Evolutionary conservation across 2,329 filamentous ascomycete genomes (phyloP).

Genomic region (Tolypocladium capitatum): DNA sequence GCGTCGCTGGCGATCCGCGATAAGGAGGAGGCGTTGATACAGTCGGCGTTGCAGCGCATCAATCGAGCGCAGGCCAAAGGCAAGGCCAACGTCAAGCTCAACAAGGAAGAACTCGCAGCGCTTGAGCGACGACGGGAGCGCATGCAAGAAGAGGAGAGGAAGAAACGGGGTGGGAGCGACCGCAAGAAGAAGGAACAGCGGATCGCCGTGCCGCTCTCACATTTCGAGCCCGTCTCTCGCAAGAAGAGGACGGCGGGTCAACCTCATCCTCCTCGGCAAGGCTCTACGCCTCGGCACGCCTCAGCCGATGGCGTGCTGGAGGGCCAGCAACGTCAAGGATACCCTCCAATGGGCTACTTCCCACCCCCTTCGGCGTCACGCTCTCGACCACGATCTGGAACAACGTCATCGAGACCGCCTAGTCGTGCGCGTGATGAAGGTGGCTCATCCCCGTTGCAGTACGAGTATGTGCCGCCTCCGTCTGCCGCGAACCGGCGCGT

Average conservation of each 20-base stretch:
- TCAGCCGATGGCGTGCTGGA: conserved; percentile 23
- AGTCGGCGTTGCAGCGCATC: conserved; percentile 69
- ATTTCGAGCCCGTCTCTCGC: conserved; percentile 30
- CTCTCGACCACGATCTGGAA: conserved; percentile 28
- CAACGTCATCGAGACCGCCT: conserved; percentile 24
- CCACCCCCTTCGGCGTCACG: conserved; percentile 29
- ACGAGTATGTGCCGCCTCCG: conserved; percentile 27
- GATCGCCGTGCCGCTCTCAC: conserved; percentile 38
- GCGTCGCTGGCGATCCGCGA: conserved; percentile 46
- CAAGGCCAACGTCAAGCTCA: conserved; percentile 67
- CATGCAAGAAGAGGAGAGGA: conserved; percentile 48
- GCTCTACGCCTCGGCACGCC: conserved; percentile 24
- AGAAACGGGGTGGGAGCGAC: conserved; percentile 34
- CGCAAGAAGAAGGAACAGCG: conserved; percentile 31
- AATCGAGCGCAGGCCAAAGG: conserved; percentile 63
- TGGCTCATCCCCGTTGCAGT: conserved; percentile 30
- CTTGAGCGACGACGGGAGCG: conserved; percentile 56
- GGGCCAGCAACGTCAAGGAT: conserved; percentile 19
- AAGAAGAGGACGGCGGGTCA: conserved; percentile 17
- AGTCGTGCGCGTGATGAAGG: conserved; percentile 20
- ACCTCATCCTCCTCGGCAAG: conserved; percentile 13
- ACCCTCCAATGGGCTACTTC: conserved; percentile 39
- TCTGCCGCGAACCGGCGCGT: conserved; percentile 23
- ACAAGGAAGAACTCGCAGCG: conserved; percentile 65
- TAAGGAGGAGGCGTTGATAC: conserved; percentile 62